Evolutionary conservation across 2,329 filamentous ascomycete genomes (phyloP), one percentile per base, ranked within the genome.

Genomic region (Fusarium stilboides): DNA sequence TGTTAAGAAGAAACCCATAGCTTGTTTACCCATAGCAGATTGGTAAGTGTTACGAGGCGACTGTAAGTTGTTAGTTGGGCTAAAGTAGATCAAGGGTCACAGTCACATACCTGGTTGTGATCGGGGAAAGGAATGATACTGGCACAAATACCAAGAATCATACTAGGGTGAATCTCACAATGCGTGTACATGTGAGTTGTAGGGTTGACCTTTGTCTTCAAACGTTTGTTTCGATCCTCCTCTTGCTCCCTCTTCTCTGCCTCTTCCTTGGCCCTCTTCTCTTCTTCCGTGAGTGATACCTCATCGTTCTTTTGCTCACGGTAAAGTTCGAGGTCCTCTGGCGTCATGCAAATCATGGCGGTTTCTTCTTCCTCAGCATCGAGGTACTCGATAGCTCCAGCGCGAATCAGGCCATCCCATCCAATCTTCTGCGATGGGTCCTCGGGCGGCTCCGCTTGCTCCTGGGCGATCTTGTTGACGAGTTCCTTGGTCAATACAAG

Each of bases 101-200:
- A 8, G 44, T 26, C 10, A 76, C 85, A 74, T 85, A 90, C 89
- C 83, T 94, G 93, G 79, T 99, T 99, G 84, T 99, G 96, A 83
- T 99, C 96, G 2, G 97, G 96, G 89, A 99, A 99, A 1, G 96
- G 96, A 85, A 99, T 99, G 80, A 99, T 99, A 83, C 94, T 98
- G 75, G 96, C 96, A 78, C 97, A 99, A 69, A 99, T 97, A 78
- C 96, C 96, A 57, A 99, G 84, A 79, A 99, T 96, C 96, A 99
- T 99, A 81, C 94, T 97, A 20, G 96, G 97, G 76, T 99, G 97
- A 79, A 99, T 98, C 82, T 99, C 96, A 81, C 97, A 99, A 80
- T 99, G 97, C 0, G 96, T 99, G 86, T 95, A 98, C 76, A 92
- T 94, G 80, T 97, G 93, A 17, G 95, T 94, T 7, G 91, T 92